phyloP scores from a whole-genome alignment of 495 filamentous ascomycete genomes.

The Penicillium herquei region DNA sequence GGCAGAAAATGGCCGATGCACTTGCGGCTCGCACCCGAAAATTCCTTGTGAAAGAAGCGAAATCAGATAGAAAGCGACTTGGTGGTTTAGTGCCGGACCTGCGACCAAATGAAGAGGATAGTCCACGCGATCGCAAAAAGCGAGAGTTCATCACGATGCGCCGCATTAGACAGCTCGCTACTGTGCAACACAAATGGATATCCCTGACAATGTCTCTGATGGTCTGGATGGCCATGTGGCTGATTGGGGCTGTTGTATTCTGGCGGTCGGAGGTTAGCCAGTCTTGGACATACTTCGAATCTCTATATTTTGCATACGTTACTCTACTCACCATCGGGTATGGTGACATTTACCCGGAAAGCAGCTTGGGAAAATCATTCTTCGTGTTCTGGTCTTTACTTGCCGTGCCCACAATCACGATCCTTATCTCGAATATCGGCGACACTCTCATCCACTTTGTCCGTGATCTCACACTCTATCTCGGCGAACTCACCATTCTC shows the following conservation, averaged over 20 bases:
- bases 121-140: conserved; percentile 59
- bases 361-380: conserved; percentile 71
- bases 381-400: conserved; percentile 90
- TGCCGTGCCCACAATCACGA: conserved; percentile 77
- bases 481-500: conserved; percentile 73
- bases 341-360: conserved; percentile 69
- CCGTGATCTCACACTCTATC: conserved; percentile 63
- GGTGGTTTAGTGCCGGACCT: conserved; percentile 17
- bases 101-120: neutral
- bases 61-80: conserved; percentile 10
- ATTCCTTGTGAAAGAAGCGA: conserved; percentile 43
- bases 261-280: conserved; percentile 52
- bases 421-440: conserved; percentile 81
- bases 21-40: conserved; percentile 68
- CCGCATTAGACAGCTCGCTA: conserved; percentile 61
- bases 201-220: conserved; percentile 60
- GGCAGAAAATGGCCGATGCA: conserved; percentile 64
- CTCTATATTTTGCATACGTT: conserved; percentile 78
- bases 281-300: conserved; percentile 76
- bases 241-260: conserved; percentile 76
- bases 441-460: conserved; percentile 62
- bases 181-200: conserved; percentile 61
- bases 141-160: conserved; percentile 80
- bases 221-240: conserved; percentile 73
- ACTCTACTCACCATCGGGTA: conserved; percentile 84